A percentile compares a stretch with the other conserved stretches of the same genome.
phyloP scores from a whole-genome alignment of 768 basidiomycete species.

The Pisolithus albus region DNA sequence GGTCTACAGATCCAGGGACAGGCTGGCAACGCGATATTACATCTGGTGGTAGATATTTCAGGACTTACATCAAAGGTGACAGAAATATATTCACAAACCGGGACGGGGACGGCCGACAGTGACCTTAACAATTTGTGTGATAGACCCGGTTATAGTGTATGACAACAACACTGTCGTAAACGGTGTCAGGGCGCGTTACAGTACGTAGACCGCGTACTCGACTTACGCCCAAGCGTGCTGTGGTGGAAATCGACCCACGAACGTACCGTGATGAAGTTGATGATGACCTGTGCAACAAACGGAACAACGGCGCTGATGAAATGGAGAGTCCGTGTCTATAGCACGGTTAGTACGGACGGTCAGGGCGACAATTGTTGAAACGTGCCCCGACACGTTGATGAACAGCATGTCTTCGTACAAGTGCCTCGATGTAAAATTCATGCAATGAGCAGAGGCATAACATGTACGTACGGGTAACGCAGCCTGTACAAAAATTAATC shows the following conservation, averaged over 20 bases:
- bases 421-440: background rate
- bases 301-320: slow-evolving; percentile 50
- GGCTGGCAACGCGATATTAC: slow-evolving; percentile 52
- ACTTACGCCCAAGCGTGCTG: slow-evolving; percentile 32
- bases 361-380: slow-evolving; percentile 22
- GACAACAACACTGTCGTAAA: slow-evolving; percentile 52
- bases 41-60: slow-evolving; percentile 7
- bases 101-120: slow-evolving; percentile 87
- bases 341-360: background rate
- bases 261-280: slow-evolving; percentile 66
- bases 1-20: slow-evolving; percentile 52
- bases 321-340: slow-evolving; percentile 34
- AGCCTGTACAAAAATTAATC: slow-evolving; percentile 18
- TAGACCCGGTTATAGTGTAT: slow-evolving; percentile 63
- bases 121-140: slow-evolving; percentile 80
- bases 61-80: background rate
- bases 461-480: slow-evolving; percentile 30
- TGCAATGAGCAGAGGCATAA: background rate
- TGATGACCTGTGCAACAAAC: slow-evolving; percentile 52
- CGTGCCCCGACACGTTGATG: slow-evolving; percentile 55
- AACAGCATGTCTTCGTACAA: slow-evolving; percentile 44
- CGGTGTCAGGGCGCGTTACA: background rate
- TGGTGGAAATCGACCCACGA: slow-evolving; percentile 89
- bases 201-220: background rate
- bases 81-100: slow-evolving; percentile 34